A percentile compares a stretch with the other conserved stretches of the same genome.
phyloP scores from a whole-genome alignment of 2,329 filamentous ascomycete species.

The Epichloe sylvatica region DNA sequence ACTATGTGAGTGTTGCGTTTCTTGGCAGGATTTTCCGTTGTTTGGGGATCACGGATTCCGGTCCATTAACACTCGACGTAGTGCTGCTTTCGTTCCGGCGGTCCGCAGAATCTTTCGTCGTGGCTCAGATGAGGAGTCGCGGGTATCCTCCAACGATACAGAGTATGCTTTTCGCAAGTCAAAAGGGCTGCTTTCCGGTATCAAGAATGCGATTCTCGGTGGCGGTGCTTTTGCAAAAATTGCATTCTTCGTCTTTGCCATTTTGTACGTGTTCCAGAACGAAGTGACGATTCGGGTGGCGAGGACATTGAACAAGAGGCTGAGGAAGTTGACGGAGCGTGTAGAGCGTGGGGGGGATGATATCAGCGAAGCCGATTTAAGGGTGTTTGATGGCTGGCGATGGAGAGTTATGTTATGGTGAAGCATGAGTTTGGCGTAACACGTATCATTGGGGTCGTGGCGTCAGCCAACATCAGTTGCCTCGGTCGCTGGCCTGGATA shows the following conservation, averaged over 20 bases:
- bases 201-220: constrained; percentile 31
- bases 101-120: constrained; percentile 39
- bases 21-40: not conserved
- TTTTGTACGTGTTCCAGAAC: constrained; percentile 44
- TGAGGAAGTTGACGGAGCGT: constrained; percentile 33
- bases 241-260: constrained; percentile 41
- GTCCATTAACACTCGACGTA: constrained; percentile 11
- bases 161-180: constrained; percentile 43
- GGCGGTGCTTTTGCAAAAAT: constrained; percentile 33
- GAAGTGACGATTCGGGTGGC: constrained; percentile 43
- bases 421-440: not conserved
- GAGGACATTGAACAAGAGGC: constrained; percentile 34
- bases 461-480: no score
- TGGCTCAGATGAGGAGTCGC: constrained; percentile 22
- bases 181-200: constrained; percentile 35
- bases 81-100: constrained; percentile 36
- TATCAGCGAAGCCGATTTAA: constrained; percentile 34
- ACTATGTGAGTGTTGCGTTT: constrained; percentile 29
- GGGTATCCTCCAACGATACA: constrained; percentile 33
- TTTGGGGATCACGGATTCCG: not conserved
- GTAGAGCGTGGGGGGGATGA: constrained; percentile 33
- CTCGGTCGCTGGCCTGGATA: no score
- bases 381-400: constrained; percentile 38
- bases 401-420: constrained; percentile 40
- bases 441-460: no score